Base-by-base conservation (phyloP, 2,329 filamentous ascomycete genomes). In the Sclerotinia nivalis region DNA sequence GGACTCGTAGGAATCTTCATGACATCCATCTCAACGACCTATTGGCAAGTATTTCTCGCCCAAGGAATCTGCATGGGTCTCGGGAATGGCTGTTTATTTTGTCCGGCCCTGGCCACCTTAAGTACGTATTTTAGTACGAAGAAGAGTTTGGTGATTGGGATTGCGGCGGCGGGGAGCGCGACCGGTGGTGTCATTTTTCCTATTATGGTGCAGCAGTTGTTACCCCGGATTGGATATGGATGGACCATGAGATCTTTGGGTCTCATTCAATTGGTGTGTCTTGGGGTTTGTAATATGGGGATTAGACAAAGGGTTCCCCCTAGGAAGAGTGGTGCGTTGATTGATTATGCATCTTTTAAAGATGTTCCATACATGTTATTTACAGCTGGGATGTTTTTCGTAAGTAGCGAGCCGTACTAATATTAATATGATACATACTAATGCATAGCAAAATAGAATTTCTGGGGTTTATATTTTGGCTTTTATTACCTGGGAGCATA, bases 181-280 rank as follows among this genome's bases (percentile, higher is more conserved):
- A 80, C 80, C 1, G 80, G 81, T 8, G 68, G 84, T 0, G 77
- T 85, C 13, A 72, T 86, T 2, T 83, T 82, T 71, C 82, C 84
- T 0, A 76, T 80, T 28, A 79, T 85, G 49, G 79, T 83, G 6
- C 79, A 82, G 55, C 76, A 79, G 47, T 72, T 85, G 9, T 72
- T 84, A 5, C 79, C 79, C 1, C 73, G 71, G 34, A 77, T 84
- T 43, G 83, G 82, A 4, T 85, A 84, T 75, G 75, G 75, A 2
- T 84, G 83, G 83, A 81, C 84, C 0, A 80, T 84, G 50, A 79
- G 83, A 45, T 76, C 80, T 4, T 76, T 86, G 54, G 84, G 80
- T 0, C 84, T 86, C 69, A 78, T 86, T 31, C 78, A 82, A 37
- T 72, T 84, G 12, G 78, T 73, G 22, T 77, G 73, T 55, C 76